Evolutionary conservation across 331 rosid species (phyloP).

Genomic region (Rhamnella rubrinervis): DNA sequence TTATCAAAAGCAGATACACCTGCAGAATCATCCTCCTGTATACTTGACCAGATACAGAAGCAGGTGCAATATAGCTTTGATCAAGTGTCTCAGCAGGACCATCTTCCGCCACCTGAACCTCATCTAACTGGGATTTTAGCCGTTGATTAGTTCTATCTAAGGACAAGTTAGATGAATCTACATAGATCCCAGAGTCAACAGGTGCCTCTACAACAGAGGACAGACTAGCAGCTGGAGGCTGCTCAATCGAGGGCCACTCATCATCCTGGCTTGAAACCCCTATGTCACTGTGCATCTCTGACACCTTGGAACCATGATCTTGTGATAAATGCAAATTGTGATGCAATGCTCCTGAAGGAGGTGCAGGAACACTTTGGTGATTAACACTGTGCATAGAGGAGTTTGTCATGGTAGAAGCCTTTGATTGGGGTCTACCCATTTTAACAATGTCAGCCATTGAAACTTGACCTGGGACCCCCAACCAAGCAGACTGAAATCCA

Average conservation of each 20-base stretch:
- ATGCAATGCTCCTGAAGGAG: slow-evolving; percentile 42
- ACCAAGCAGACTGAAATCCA: slow-evolving; percentile 83
- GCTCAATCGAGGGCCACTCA: slow-evolving; percentile 93
- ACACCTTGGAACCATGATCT: slow-evolving; percentile 46
- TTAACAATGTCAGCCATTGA: slow-evolving; percentile 99
- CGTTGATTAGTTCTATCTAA: slow-evolving; percentile 47
- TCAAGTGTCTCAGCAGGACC: slow-evolving; percentile 39
- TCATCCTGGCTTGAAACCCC: slow-evolving; percentile 46
- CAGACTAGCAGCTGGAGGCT: slow-evolving; percentile 47
- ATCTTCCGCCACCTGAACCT: slow-evolving; percentile 51
- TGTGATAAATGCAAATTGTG: slow-evolving; percentile 48
- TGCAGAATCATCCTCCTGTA: slow-evolving; percentile 60
- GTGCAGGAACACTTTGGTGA: slow-evolving; percentile 42
- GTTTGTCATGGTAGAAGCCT: slow-evolving; percentile 44
- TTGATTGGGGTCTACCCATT: slow-evolving; percentile 88
- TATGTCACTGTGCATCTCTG: slow-evolving; percentile 44
- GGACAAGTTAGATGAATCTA: slow-evolving; percentile 43
- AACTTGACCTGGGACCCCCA: slow-evolving; percentile 74
- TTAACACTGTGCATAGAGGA: slow-evolving; percentile 48
- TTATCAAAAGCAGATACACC: slow-evolving; percentile 59
- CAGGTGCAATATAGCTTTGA: slow-evolving; percentile 47
- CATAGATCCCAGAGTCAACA: slow-evolving; percentile 46
- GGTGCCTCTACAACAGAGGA: slow-evolving; percentile 55
- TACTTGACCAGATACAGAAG: slow-evolving; percentile 57
- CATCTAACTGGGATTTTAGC: slow-evolving; percentile 43